A percentile compares a stretch with the other conserved stretches of the same genome.
Evolutionary conservation across 1,284 basidiomycete species (phyloP).

Genomic region (Cryptococcus sp.): DNA sequence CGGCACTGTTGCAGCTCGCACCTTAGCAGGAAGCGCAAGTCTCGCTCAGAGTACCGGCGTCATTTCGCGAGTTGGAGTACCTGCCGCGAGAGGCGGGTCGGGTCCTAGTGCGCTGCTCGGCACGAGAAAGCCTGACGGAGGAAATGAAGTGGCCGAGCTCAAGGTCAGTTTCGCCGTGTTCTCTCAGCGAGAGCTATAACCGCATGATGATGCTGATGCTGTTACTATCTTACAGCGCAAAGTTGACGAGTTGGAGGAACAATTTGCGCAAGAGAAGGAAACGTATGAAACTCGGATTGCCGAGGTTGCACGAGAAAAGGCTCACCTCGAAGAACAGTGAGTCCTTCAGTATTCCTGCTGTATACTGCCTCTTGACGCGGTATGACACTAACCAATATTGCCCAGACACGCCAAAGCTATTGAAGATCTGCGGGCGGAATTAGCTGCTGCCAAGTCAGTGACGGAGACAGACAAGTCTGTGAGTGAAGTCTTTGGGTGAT

Average conservation of each 20-base stretch:
- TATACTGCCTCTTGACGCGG: neutral
- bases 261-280: constrained; percentile 19
- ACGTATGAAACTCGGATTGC: constrained; percentile 26
- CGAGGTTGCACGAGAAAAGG: constrained; percentile 23
- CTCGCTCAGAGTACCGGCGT: constrained; percentile 12
- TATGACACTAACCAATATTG: neutral
- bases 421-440: constrained; percentile 10
- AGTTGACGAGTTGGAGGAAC: constrained; percentile 27
- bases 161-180: constrained; percentile 19
- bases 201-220: constrained; percentile 2
- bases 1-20: neutral
- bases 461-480: no score
- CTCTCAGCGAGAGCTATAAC: neutral
- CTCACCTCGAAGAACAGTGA: constrained; percentile 33
- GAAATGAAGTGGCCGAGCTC: constrained; percentile 15
- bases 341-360: constrained; percentile 2
- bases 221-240: constrained; percentile 1
- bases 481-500: no score
- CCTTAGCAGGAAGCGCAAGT: constrained; percentile 13
- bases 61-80: neutral
- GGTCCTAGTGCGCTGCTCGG: constrained; percentile 10
- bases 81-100: constrained; percentile 8
- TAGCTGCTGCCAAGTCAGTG: constrained; percentile 4
- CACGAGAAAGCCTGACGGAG: constrained; percentile 9
- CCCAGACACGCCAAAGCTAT: constrained; percentile 19